phyloP scores from a whole-genome alignment of 176 grass and related monocot genomes.

The Carex scoparia region DNA sequence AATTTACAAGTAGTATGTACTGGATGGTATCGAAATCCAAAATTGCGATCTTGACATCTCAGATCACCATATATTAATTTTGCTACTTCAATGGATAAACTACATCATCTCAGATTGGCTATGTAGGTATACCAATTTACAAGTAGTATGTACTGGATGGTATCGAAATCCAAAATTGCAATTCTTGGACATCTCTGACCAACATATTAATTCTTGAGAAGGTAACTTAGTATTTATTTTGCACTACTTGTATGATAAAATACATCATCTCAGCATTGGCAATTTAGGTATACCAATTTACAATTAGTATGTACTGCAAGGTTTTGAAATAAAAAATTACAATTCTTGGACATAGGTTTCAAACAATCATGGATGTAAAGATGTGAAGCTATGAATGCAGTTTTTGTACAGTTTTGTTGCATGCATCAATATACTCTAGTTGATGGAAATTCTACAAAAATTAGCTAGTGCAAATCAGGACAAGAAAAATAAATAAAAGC shows the following conservation, averaged over 20 bases:
- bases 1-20: neutral
- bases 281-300: neutral
- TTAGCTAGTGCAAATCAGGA: neutral
- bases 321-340: neutral
- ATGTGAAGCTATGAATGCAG: neutral
- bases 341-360: neutral
- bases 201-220: neutral
- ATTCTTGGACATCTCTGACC: neutral
- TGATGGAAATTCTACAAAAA: neutral
- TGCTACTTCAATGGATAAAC: no score
- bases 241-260: neutral
- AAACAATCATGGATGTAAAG: conserved; percentile 7
- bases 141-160: neutral
- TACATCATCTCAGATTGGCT: no score
- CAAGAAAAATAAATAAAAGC: neutral
- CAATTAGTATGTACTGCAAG: neutral
- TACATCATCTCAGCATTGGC: no score
- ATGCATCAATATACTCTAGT: neutral
- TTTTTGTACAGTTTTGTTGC: neutral
- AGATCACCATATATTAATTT: no score
- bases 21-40: neutral
- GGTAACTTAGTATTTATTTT: neutral
- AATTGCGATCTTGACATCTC: neutral
- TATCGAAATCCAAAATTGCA: neutral
- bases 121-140: neutral